These are phyloP conservation scores for Paramecium octaurelia DNA, from an alignment of 73 alveolate species.

Conservation along the genomic window DNA sequence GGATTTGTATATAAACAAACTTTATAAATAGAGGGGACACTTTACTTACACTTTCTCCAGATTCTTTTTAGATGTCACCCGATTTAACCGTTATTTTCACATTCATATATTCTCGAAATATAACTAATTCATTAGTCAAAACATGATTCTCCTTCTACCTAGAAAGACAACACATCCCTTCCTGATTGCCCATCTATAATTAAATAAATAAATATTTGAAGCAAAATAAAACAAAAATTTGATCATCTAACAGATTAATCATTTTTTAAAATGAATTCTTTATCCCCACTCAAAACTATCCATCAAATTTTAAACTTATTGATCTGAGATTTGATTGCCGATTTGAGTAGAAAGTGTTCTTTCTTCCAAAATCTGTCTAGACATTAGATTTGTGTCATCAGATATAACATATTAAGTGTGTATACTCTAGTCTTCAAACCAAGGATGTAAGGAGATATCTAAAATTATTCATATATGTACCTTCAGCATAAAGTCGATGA, in stretches of 20 bases:
- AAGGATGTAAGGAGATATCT: background rate
- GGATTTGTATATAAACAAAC: constrained; percentile 25
- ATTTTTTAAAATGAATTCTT: background rate
- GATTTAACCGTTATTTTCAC: background rate
- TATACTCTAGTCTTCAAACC: background rate
- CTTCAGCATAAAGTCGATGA: constrained; percentile 3
- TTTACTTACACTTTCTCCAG: constrained; percentile 37
- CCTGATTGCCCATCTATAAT: constrained; percentile 26
- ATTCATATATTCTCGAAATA: background rate
- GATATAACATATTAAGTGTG: background rate
- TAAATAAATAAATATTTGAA: background rate
- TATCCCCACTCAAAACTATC: constrained; percentile 7
- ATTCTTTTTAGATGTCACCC: constrained; percentile 35
- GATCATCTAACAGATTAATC: background rate
- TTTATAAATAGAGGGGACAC: background rate
- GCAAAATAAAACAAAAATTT: background rate
- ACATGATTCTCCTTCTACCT: constrained; percentile 31
- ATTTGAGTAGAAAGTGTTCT: background rate
- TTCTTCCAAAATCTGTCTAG: background rate
- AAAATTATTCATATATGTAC: background rate
- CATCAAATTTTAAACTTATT: background rate
- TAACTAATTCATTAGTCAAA: constrained; percentile 28
- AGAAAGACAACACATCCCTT: constrained; percentile 37
- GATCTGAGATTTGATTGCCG: background rate
- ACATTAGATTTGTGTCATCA: background rate